Evolutionary conservation across 345 rosid genomes (phyloP).

Genomic region (Turnera subulata): DNA sequence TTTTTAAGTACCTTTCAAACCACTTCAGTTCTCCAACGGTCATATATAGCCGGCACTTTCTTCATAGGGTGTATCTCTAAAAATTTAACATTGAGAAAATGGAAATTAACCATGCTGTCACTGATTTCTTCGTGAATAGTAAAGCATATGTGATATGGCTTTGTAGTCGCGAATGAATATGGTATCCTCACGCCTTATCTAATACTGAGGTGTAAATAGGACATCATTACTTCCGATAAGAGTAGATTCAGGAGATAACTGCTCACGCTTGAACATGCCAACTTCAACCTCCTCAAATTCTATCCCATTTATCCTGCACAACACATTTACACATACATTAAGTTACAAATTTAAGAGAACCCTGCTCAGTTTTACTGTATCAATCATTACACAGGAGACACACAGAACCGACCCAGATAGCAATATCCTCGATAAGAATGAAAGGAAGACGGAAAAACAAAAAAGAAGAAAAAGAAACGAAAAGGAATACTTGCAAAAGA

Average conservation of each 20-base stretch:
- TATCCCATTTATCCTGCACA: conserved; percentile 60
- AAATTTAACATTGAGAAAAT: conserved; percentile 9
- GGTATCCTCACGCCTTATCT: too few species aligned
- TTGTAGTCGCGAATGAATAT: too few species aligned
- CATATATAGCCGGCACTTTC: conserved; percentile 67
- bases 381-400: neutral
- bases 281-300: conserved; percentile 71
- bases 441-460: neutral
- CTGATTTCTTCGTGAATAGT: too few species aligned
- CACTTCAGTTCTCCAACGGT: conserved; percentile 74
- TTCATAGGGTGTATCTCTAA: conserved; percentile 68
- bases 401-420: neutral
- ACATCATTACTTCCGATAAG: too few species aligned
- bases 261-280: conserved; percentile 48
- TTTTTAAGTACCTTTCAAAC: conserved; percentile 66
- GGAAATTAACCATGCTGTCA: too few species aligned
- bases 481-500: conserved; percentile 98
- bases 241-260: conserved; percentile 50
- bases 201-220: too few species aligned
- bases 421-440: neutral
- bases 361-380: neutral
- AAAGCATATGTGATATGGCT: too few species aligned
- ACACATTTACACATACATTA: neutral
- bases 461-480: neutral
- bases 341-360: neutral